Base-by-base conservation (phyloP, 2,329 filamentous ascomycete species). In the Pseudogymnoascus sp. region DNA sequence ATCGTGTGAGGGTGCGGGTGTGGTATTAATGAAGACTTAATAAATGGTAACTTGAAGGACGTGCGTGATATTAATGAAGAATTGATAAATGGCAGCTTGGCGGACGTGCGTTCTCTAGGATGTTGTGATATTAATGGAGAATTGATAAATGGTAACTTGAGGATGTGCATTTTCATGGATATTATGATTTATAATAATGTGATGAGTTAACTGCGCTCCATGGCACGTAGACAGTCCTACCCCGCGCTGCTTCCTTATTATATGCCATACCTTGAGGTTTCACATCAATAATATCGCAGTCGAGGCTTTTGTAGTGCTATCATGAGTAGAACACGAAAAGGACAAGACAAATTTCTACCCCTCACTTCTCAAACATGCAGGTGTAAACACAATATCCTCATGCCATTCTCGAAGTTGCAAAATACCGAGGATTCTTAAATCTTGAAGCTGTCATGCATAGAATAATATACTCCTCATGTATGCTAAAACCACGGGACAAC, bases 351-450 rank as follows among this genome's bases (percentile, higher is more conserved):
- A 8, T 57, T 13, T 19, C 47, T 33, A 33, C 47, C 28, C 26
- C 47, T 57, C 28, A 19, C 28, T 19, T n/a, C 17, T 6, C 28
- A 13, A 8, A 9, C 10, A 57, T 19, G 26, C n/a, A 57, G 26
- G 5, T 57, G 47, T 57, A 19, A 57, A 33, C 47, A 57, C 11
- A 8, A 57, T 8, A 57, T 33, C 28, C 47, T 57, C 47, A 57
- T 57, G 28, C 4, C 28, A 33, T 57, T 57, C 10, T 8, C 33
- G 3, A 31, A 19, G 10, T 33, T n/a, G 17, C 9, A 33, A 47
- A 53, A 57, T 33, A 57, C 47, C 47, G 47, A 57, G 47, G 47
- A 57, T 57, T 57, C 47, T 57, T 5, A 31, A 33, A n/a, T 33
- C 19, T 57, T 33, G n/a, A 53, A 33, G 47, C 4, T 57, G 47